These are phyloP conservation scores for Fomitopsis palustris DNA, from an alignment of 1,284 basidiomycete genomes.

Conservation along the genomic window DNA sequence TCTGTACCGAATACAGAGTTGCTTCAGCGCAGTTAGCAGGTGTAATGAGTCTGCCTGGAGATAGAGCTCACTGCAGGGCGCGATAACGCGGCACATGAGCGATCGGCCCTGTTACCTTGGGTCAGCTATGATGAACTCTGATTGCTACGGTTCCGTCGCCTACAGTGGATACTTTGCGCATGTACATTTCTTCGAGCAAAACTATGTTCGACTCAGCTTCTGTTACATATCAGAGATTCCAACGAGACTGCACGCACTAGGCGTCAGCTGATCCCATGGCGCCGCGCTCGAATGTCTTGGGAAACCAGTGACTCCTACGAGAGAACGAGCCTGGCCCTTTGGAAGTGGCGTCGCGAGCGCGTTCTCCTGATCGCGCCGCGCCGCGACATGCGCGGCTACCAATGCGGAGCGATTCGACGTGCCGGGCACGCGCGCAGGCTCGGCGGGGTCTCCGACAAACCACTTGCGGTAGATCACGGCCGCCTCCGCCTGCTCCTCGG, in stretches of 20 bases:
- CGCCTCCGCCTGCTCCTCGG: neutral
- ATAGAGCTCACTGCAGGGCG: constrained; percentile 11
- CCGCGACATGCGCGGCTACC: neutral
- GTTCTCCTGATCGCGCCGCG: neutral
- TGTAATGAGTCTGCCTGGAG: too few relatives aligned
- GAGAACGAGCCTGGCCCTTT: neutral
- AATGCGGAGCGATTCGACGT: neutral
- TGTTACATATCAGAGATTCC: neutral
- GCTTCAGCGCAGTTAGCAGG: constrained; percentile 3
- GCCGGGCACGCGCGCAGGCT: neutral
- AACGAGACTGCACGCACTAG: neutral
- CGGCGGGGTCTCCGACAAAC: neutral
- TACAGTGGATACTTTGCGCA: neutral
- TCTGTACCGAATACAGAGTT: constrained; percentile 10
- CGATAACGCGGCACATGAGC: constrained; percentile 17
- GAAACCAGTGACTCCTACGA: neutral
- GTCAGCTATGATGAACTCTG: neutral
- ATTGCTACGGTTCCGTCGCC: neutral
- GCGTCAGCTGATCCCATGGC: neutral
- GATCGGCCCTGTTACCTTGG: constrained; percentile 11
- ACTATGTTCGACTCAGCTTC: neutral
- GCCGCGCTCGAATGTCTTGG: neutral
- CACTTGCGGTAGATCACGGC: neutral
- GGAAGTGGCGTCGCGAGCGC: neutral
- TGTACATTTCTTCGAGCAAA: neutral